Evolutionary conservation across 2,329 filamentous ascomycete species (phyloP).

Genomic region (Aureobasidium namibiae): DNA sequence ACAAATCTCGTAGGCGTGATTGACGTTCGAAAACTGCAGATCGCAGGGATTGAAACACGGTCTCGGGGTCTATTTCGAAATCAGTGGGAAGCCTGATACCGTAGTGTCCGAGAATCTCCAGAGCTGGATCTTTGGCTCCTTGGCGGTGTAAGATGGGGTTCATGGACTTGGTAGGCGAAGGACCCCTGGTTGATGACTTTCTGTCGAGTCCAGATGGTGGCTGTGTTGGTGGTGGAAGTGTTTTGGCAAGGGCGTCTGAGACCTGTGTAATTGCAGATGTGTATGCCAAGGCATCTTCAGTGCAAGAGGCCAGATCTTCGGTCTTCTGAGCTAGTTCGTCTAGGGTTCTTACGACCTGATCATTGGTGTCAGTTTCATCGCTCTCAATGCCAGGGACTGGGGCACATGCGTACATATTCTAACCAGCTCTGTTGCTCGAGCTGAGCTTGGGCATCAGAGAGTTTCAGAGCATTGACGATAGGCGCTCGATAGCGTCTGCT

Average conservation of each 20-base stretch:
- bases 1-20: slow-evolving; percentile 28
- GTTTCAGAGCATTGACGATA: slow-evolving; percentile 37
- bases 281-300: slow-evolving; percentile 23
- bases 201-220: slow-evolving; percentile 21
- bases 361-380: neutral
- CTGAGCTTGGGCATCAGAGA: slow-evolving; percentile 27
- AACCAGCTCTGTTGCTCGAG: slow-evolving; percentile 33
- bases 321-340: slow-evolving; percentile 32
- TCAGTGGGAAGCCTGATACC: slow-evolving; percentile 18
- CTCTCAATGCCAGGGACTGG: neutral
- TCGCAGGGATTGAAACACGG: slow-evolving; percentile 17
- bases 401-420: slow-evolving; percentile 33
- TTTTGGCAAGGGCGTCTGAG: slow-evolving; percentile 17
- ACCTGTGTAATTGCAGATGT: slow-evolving; percentile 19
- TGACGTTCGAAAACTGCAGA: slow-evolving; percentile 25
- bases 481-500: slow-evolving; percentile 60
- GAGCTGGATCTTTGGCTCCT: slow-evolving; percentile 20
- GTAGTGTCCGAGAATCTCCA: slow-evolving; percentile 23
- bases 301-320: slow-evolving; percentile 21
- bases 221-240: slow-evolving; percentile 1
- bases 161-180: neutral
- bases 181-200: slow-evolving; percentile 17
- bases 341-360: slow-evolving; percentile 18
- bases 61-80: neutral
- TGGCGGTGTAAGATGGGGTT: neutral